phyloP scores from a whole-genome alignment of 2,329 filamentous ascomycete species.

The Rutstroemia sp. region DNA sequence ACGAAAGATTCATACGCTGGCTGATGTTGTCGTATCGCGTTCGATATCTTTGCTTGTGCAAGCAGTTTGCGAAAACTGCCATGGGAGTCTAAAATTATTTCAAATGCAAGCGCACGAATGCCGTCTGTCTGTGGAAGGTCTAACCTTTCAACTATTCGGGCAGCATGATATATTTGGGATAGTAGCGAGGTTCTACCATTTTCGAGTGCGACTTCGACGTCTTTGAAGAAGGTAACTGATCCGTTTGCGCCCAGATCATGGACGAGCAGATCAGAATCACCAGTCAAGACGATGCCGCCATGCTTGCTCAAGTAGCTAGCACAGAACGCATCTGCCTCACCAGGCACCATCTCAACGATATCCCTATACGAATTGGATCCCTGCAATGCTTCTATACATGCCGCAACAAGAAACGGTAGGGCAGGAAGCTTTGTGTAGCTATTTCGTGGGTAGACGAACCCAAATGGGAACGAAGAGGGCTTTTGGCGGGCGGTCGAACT shows the following conservation, averaged over 20 bases:
- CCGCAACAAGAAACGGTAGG: conserved; percentile 67
- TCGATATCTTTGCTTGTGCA: conserved; percentile 15
- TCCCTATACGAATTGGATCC: conserved; percentile 34
- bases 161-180: conserved; percentile 33
- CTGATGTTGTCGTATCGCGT: conserved; percentile 14
- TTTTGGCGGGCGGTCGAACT: conserved; percentile 1
- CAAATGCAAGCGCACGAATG: conserved; percentile 33
- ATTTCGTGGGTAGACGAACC: conserved; percentile 16
- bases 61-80: conserved; percentile 22
- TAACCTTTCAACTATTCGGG: conserved; percentile 38
- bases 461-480: conserved; percentile 14
- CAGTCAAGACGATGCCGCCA: conserved; percentile 59
- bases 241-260: conserved; percentile 59
- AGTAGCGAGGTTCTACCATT: conserved; percentile 17
- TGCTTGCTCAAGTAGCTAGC: conserved; percentile 52
- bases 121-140: conserved; percentile 32
- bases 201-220: conserved; percentile 36
- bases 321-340: conserved; percentile 80
- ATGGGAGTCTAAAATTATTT: conserved; percentile 23
- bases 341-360: conserved; percentile 57
- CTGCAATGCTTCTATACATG: conserved; percentile 64
- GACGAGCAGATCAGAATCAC: conserved; percentile 80
- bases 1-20: conserved; percentile 20
- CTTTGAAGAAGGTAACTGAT: conserved; percentile 60
- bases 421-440: conserved; percentile 30